These are phyloP conservation scores for Suillus variegatus DNA, from an alignment of 768 basidiomycete species.

Conservation along the genomic window DNA sequence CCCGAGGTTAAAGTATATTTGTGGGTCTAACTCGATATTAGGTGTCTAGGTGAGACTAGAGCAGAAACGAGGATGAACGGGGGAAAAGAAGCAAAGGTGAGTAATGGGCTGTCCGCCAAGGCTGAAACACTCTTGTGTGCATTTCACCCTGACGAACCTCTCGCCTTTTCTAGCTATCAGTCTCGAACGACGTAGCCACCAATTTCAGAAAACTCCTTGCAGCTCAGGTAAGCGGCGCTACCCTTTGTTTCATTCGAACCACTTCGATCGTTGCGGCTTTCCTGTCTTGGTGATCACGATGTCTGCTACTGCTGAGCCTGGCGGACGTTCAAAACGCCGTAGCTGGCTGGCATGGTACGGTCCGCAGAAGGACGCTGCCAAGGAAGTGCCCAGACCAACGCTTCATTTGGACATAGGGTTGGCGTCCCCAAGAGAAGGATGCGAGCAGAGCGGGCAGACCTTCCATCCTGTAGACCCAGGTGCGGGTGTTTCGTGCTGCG, in stretches of 20 bases:
- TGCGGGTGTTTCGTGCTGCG: constrained; percentile 3
- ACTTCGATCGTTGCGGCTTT: constrained; percentile 12
- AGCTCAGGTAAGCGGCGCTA: constrained; percentile 32
- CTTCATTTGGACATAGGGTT: constrained; percentile 19
- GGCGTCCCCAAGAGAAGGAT: constrained; percentile 19
- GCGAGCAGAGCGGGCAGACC: constrained; percentile 8
- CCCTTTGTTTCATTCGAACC: constrained; percentile 18
- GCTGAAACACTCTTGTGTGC: background rate
- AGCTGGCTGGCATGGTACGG: constrained; percentile 32
- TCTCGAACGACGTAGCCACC: constrained; percentile 33
- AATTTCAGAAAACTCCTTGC: constrained; percentile 21
- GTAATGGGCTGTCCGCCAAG: constrained; percentile 30
- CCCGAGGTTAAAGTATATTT: background rate
- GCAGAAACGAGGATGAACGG: constrained; percentile 23
- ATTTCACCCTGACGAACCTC: constrained; percentile 14
- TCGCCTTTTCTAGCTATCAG: constrained; percentile 27
- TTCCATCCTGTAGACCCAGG: constrained; percentile 5
- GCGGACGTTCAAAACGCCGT: constrained; percentile 19
- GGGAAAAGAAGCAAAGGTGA: constrained; percentile 30
- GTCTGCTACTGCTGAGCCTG: constrained; percentile 8
- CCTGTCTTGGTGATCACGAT: constrained; percentile 15
- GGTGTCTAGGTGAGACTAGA: background rate
- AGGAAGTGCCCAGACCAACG: constrained; percentile 13
- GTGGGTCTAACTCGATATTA: background rate
- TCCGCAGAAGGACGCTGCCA: constrained; percentile 23